Percentiles rank a stretch among this genome's conserved stretches.
These are phyloP conservation scores for Cystobasidiaceae sp. DNA, from an alignment of 1,284 basidiomycete genomes.

Conservation along the genomic window DNA sequence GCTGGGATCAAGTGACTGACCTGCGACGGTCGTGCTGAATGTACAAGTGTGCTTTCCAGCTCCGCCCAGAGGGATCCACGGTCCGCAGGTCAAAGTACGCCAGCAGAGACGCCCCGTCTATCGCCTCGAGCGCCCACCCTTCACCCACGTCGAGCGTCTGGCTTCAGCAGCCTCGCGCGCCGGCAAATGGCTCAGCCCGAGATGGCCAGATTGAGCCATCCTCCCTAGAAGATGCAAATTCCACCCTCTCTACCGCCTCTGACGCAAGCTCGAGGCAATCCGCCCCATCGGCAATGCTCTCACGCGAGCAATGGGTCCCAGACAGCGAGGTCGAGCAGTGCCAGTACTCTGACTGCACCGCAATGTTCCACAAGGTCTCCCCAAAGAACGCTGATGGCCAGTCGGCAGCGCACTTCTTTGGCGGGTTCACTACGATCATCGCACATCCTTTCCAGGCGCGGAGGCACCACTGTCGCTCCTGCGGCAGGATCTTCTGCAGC, in stretches of 20 bases:
- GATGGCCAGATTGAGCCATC: not conserved
- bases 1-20: too few relatives aligned
- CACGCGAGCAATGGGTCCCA: not conserved
- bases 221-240: not conserved
- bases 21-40: too few relatives aligned
- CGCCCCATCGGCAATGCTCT: too few relatives aligned
- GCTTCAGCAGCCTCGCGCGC: too few relatives aligned
- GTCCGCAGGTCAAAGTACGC: too few relatives aligned
- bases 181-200: too few relatives aligned
- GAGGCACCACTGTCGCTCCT: conserved; percentile 26
- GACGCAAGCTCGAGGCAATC: too few relatives aligned
- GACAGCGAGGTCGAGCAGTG: not conserved
- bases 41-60: too few relatives aligned
- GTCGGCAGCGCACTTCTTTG: not conserved
- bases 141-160: too few relatives aligned
- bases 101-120: too few relatives aligned
- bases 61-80: too few relatives aligned
- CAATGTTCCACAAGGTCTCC: not conserved
- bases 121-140: too few relatives aligned
- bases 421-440: conserved; percentile 18
- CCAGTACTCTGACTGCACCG: not conserved
- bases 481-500: conserved; percentile 7
- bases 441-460: conserved; percentile 6
- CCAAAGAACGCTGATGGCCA: not conserved
- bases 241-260: not conserved